Conservation (phyloP, 2,329 filamentous ascomycete species). For the Daldinia sp. region DNA sequence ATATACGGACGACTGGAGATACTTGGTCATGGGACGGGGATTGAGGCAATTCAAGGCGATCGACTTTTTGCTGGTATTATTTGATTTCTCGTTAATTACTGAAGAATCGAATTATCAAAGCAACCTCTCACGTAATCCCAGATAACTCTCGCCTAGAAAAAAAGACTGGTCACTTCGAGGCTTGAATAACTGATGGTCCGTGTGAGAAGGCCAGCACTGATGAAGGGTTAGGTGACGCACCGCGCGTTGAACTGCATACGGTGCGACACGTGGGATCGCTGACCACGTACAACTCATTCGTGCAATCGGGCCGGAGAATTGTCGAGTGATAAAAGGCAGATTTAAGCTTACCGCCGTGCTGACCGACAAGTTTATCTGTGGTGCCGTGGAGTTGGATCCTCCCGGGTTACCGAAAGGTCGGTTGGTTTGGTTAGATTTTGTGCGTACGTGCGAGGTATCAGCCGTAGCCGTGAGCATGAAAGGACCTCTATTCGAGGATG, state of each 20-base stretch:
- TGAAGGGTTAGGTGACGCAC: constrained; percentile 26
- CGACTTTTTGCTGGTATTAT: not conserved
- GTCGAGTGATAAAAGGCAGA: constrained; percentile 29
- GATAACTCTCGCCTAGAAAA: constrained; percentile 7
- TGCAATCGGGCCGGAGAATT: constrained; percentile 35
- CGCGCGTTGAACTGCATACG: constrained; percentile 28
- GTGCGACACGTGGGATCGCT: constrained; percentile 32
- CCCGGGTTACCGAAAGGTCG: constrained; percentile 28
- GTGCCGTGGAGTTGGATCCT: constrained; percentile 23
- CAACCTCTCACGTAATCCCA: constrained; percentile 26
- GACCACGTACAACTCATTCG: constrained; percentile 34
- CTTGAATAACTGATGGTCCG: constrained; percentile 5
- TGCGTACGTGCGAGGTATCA: constrained; percentile 22
- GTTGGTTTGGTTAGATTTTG: constrained; percentile 13
- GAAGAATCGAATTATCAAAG: not conserved
- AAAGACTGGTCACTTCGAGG: constrained; percentile 31
- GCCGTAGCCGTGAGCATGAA: constrained; percentile 22
- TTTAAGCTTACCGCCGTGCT: constrained; percentile 37
- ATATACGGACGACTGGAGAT: too few species aligned
- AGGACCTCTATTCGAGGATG: constrained; percentile 14
- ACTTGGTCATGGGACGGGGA: not conserved
- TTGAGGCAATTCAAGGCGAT: not conserved
- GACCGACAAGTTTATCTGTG: constrained; percentile 29
- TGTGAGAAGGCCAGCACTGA: not conserved
- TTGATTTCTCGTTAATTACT: not conserved